phyloP scores from a whole-genome alignment of 148 eudicot genomes.

The Hydrangea macrophylla region DNA sequence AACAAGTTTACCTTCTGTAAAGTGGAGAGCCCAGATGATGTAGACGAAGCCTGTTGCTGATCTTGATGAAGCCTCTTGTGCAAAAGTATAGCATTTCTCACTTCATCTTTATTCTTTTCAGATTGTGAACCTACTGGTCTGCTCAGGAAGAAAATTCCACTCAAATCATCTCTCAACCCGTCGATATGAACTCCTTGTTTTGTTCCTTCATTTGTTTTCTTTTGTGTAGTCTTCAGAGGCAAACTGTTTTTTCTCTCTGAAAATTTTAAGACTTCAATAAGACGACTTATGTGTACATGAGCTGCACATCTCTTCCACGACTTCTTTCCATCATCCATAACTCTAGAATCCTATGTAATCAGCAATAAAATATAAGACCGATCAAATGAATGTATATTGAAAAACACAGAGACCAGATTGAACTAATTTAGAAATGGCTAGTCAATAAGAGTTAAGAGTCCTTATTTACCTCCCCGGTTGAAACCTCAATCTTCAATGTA shows the following conservation, averaged over 20 bases:
- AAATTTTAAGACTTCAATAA: conserved; percentile 52
- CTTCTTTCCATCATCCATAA: conserved; percentile 20
- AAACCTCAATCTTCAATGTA: conserved; percentile 13
- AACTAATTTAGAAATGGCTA: not conserved
- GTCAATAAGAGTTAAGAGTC: not conserved
- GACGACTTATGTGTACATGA: conserved; percentile 62
- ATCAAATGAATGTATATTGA: not conserved
- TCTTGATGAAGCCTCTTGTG: too few species aligned
- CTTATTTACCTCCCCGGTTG: conserved; percentile 32
- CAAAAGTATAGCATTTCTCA: too few species aligned
- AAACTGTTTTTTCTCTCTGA: conserved; percentile 34
- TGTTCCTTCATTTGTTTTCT: conserved; percentile 17
- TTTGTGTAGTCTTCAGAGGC: conserved; percentile 21
- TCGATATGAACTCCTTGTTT: conserved; percentile 14
- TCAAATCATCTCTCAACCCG: conserved; percentile 14
- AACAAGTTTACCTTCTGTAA: too few species aligned
- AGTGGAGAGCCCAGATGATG: too few species aligned
- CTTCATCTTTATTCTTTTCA: too few species aligned
- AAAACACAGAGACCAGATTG: not conserved
- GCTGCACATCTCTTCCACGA: conserved; percentile 60
- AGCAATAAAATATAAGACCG: not conserved
- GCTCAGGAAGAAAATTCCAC: conserved; percentile 16
- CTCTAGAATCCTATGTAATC: conserved; percentile 31
- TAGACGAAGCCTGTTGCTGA: too few species aligned
- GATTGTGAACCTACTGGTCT: too few species aligned